Evolutionary conservation across 495 filamentous ascomycete genomes (phyloP), one percentile per base, ranked within the genome.

Genomic region (Hypoxylon fragiforme): DNA sequence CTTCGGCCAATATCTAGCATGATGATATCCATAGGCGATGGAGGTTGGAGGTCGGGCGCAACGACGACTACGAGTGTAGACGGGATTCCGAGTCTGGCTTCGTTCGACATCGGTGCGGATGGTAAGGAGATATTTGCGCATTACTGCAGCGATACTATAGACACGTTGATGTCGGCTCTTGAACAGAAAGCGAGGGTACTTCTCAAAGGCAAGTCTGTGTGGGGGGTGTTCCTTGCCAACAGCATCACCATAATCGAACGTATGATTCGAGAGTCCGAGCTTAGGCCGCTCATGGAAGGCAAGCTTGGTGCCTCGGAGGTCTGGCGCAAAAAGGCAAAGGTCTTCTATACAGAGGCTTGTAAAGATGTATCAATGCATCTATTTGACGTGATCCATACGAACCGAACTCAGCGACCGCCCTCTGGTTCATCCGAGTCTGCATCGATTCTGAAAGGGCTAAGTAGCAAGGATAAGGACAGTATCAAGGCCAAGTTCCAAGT

Each of bases 181-280:
- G 91, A 97, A 47, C 73, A 78, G 41, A 91, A 90, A 50, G 83
- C 85, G 7, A 78, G 85, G n/a, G 63, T 74, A 2, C 72, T 95
- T 30, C 81, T 95, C 39, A 90, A 91, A 63, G 84, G 84, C 45
- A 94, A 89, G 69, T 81, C 83, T 12, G 74, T 87, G 11, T 79
- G 90, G 39, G 94, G 92, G 37, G 91, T 96, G 11, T 96, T 97
- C 69, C 71, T 99, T 46, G 88, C 90, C 37, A 99, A 99, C 69
- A 89, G 88, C 52, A 83, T 96, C 44, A 83, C 82, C 63, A 81
- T 94, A 47, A 82, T 97, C 47, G 91, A 97, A 57, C 85, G 89
- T 57, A 87, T 86, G 73, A 91, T 97, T 58, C 83, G 84, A 16
- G 81, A 81, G 32, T 95, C 90, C 7, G 92, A 96, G 30, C 80